phyloP scores from a whole-genome alignment of 805 yeast genomes.

The Dipodascus albidus region DNA sequence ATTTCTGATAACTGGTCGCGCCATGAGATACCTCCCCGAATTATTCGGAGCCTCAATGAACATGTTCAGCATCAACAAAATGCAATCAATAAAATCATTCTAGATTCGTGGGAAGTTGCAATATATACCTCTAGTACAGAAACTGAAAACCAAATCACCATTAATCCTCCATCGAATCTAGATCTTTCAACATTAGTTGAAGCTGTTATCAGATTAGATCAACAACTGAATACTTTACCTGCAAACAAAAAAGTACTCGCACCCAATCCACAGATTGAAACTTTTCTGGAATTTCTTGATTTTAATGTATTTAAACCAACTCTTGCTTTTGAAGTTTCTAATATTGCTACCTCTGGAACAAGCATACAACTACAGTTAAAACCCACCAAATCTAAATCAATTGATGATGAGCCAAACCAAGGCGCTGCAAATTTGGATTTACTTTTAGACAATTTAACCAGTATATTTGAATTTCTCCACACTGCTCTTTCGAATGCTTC shows the following conservation, averaged over 20 bases:
- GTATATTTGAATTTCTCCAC: slow-evolving; percentile 8
- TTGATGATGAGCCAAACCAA: not conserved
- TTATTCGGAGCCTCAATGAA: not conserved
- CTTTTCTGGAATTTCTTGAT: slow-evolving; percentile 9
- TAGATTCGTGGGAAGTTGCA: slow-evolving; percentile 3
- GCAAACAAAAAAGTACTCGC: not conserved
- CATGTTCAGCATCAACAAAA: not conserved
- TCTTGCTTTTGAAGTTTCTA: slow-evolving; percentile 4
- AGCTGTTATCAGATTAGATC: not conserved
- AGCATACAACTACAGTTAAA: not conserved
- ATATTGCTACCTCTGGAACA: not conserved
- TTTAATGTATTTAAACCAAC: slow-evolving; percentile 10
- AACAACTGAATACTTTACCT: not conserved
- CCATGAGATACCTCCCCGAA: not conserved
- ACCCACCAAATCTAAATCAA: not conserved
- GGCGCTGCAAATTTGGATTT: slow-evolving; percentile 1
- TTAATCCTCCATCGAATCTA: not conserved
- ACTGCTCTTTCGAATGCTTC: slow-evolving; percentile 6
- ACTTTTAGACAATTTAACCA: slow-evolving; percentile 6
- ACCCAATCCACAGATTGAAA: slow-evolving; percentile 6
- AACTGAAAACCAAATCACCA: not conserved
- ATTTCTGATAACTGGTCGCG: not conserved
- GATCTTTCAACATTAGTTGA: not conserved
- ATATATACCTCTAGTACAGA: not conserved
- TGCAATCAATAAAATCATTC: slow-evolving; percentile 1